Conservation (phyloP, 2,329 filamentous ascomycete genomes). For the Neopestalotiopsis sp. region DNA sequence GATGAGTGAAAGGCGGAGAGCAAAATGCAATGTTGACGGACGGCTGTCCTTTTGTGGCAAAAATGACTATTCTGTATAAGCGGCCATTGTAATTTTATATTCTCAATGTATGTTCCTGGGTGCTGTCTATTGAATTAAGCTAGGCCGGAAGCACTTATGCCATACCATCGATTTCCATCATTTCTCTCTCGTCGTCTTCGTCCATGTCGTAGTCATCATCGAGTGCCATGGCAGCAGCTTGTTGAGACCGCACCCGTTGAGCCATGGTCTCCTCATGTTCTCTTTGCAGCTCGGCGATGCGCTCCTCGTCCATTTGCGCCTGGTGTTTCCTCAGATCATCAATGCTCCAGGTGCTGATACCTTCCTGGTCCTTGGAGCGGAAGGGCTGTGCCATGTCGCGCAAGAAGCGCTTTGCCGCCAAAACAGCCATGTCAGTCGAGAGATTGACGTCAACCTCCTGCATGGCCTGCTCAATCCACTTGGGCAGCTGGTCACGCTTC, state of each 20-base stretch:
- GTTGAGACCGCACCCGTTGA: slow-evolving; percentile 33
- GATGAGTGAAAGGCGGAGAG: too few species aligned
- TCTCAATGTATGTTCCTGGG: too few species aligned
- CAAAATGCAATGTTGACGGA: too few species aligned
- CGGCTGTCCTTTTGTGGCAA: too few species aligned
- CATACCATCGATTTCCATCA: slow-evolving; percentile 53
- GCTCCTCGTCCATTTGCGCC: slow-evolving; percentile 73
- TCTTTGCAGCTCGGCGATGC: slow-evolving; percentile 66
- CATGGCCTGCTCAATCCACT: slow-evolving; percentile 93
- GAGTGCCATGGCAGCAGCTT: slow-evolving; percentile 28
- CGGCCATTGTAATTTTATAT: too few species aligned
- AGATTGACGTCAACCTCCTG: slow-evolving; percentile 86
- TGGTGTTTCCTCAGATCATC: slow-evolving; percentile 80
- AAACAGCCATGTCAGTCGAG: slow-evolving; percentile 94
- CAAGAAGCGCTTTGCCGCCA: slow-evolving; percentile 86
- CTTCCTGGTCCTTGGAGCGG: slow-evolving; percentile 81
- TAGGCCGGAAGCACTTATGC: slow-evolving; percentile 5
- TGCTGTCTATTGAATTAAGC: not conserved
- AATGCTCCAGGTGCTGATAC: slow-evolving; percentile 89
- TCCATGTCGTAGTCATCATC: slow-evolving; percentile 57
- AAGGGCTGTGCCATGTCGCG: slow-evolving; percentile 93
- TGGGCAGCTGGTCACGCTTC: slow-evolving; percentile 87
- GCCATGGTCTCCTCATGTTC: slow-evolving; percentile 50
- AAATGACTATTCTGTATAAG: too few species aligned
- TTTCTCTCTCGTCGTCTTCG: slow-evolving; percentile 58